These are phyloP conservation scores for Piper betle DNA, from an alignment of 164 flowering plant genomes.

Conservation along the genomic window DNA sequence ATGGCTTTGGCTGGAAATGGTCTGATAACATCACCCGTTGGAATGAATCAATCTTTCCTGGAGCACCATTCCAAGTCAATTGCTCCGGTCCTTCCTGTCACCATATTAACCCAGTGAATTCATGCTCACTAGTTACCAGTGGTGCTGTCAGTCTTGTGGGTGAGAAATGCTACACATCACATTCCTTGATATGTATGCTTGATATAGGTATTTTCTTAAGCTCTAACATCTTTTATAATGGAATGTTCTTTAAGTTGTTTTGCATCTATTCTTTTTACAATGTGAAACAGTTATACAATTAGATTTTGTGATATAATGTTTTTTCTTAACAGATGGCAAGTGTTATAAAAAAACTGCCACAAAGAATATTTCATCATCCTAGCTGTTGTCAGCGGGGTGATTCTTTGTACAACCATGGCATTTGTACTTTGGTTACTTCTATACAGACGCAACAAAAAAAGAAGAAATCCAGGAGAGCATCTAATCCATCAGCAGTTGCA, in stretches of 20 bases:
- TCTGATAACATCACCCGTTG: constrained; percentile 45
- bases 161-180: constrained; percentile 50
- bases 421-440: constrained; percentile 79
- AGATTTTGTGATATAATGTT: neutral
- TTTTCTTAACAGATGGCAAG: constrained; percentile 30
- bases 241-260: neutral
- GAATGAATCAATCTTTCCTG: constrained; percentile 38
- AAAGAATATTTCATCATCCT: constrained; percentile 72
- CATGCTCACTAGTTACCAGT: constrained; percentile 40
- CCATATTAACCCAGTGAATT: constrained; percentile 14
- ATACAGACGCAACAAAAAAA: constrained; percentile 50
- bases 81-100: constrained; percentile 39
- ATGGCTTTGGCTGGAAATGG: constrained; percentile 63
- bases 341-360: constrained; percentile 64
- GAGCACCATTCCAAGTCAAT: constrained; percentile 12
- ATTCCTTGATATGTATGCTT: constrained; percentile 55
- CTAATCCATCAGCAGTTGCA: constrained; percentile 58
- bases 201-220: constrained; percentile 26
- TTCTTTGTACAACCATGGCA: constrained; percentile 54
- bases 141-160: constrained; percentile 23
- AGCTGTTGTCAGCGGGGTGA: constrained; percentile 71
- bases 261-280: neutral
- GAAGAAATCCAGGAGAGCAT: constrained; percentile 52
- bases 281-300: neutral
- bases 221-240: neutral